Base-by-base conservation (phyloP, 2,329 filamentous ascomycete species). In the Ceratocystiopsis sp. region DNA sequence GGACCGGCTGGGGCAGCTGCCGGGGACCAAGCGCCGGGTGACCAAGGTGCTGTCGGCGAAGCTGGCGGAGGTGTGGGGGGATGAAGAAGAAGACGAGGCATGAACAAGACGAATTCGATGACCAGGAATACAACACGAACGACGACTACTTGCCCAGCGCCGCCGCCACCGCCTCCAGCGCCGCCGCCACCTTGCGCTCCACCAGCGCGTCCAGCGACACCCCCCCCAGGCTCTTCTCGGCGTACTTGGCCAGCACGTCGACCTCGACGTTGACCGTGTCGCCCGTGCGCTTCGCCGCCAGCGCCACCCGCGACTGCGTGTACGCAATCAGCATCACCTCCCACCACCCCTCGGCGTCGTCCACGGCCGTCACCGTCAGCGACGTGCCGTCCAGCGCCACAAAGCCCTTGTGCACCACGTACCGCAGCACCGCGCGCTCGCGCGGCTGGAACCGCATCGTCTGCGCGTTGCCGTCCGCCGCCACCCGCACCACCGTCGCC, bases 291-390 rank as follows among this genome's bases (percentile, higher is more conserved):
- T 95, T 95, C 42, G 66, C 67, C 3, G 83, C 84, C 49, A 85
- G 77, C 15, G 93, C 80, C 15, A 98, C 79, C 60, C 83, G 83
- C 61, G 89, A 84, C 65, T 96, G 91, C 12, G 91, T 95, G 61
- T 98, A 98, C 10, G 83, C 75, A 59, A 98, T 95, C 48, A 98
- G 68, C 91, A 98, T 98, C 41, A 98, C 81, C 71, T 96, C 91
- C 74, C 80, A 95, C 59, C 85, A 93, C 37, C 80, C 73, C 4
- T 57, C 70, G 59, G 76, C 70, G 59, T 95, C 89, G 54, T 89
- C 65, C 29, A 96, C 89, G 51, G 74, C 71, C 3, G 89, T 96
- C 2, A 98, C 73, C 0, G 91, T 98, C 67, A 98, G 66, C 57
- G 87, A 95, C 19, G 91, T 89, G 5, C 91, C 91, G 57, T 98